Percentiles rank a stretch among this genome's conserved stretches.
Evolutionary conservation across 2,329 filamentous ascomycete genomes (phyloP).

Genomic region (Cladophialophora bantiana): DNA sequence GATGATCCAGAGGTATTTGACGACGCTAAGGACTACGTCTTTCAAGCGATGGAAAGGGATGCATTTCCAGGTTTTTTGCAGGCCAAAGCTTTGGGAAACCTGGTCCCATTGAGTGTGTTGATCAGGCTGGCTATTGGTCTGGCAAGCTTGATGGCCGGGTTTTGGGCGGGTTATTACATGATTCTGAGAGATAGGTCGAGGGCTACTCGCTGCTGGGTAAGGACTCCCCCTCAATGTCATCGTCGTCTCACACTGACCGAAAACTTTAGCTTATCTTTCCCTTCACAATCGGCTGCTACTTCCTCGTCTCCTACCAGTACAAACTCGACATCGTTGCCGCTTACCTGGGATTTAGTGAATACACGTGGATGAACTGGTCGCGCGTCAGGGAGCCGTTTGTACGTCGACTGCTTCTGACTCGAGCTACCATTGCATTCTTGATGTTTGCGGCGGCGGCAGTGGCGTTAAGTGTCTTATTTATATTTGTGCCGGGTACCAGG

Average conservation of each 20-base stretch:
- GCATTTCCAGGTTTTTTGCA: slow-evolving; percentile 97
- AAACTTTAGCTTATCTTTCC: slow-evolving; percentile 74
- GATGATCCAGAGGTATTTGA: slow-evolving; percentile 98
- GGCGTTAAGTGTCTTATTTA: slow-evolving; percentile 86
- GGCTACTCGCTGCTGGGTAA: slow-evolving; percentile 81
- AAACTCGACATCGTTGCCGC: slow-evolving; percentile 91
- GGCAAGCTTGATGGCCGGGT: slow-evolving; percentile 84
- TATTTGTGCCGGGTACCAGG: slow-evolving; percentile 83
- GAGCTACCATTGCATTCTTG: slow-evolving; percentile 79
- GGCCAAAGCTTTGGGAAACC: slow-evolving; percentile 92
- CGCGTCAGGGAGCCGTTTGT: slow-evolving; percentile 90
- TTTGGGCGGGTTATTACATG: slow-evolving; percentile 92
- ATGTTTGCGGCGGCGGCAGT: slow-evolving; percentile 79
- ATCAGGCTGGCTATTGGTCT: slow-evolving; percentile 85
- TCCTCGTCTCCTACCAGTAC: slow-evolving; percentile 90
- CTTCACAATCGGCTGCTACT: slow-evolving; percentile 89
- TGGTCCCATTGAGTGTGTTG: slow-evolving; percentile 89
- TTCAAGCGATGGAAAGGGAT: slow-evolving; percentile 99
- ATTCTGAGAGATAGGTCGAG: slow-evolving; percentile 86
- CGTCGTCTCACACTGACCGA: slow-evolving; percentile 18
- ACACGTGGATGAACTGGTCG: slow-evolving; percentile 92
- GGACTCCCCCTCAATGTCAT: not conserved
- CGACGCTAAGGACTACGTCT: slow-evolving; percentile 97
- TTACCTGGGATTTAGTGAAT: slow-evolving; percentile 89
- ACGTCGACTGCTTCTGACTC: slow-evolving; percentile 80